Evolutionary conservation across 2,329 filamentous ascomycete species (phyloP).

Genomic region (Fusarium napiforme): DNA sequence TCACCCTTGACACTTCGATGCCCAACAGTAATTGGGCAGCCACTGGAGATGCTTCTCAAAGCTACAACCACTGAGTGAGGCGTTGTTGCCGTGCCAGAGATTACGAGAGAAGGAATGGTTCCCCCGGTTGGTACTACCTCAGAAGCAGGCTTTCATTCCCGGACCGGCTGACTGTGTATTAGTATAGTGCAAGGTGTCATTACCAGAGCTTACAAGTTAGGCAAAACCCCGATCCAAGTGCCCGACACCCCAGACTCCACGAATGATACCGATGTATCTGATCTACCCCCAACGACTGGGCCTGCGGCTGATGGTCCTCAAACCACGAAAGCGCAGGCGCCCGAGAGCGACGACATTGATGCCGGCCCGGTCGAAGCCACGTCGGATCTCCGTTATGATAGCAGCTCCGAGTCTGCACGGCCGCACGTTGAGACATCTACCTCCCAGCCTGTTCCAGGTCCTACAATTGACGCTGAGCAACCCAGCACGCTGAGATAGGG

Average conservation of each 20-base stretch:
- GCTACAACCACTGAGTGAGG: no score
- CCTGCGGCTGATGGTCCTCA: neutral
- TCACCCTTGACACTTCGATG: no score
- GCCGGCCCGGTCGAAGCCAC: neutral
- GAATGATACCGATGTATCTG: neutral
- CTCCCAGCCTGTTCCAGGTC: neutral
- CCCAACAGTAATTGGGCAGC: no score
- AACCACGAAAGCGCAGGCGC: neutral
- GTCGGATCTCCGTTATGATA: neutral
- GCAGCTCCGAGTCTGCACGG: neutral
- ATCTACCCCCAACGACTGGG: rapidly evolving
- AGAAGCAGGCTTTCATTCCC: neutral
- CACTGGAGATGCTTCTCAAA: no score
- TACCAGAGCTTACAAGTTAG: no score
- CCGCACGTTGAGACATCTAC: neutral
- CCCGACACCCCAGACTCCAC: neutral
- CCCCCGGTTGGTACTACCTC: neutral
- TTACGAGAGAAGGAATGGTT: neutral
- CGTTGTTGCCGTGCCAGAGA: neutral
- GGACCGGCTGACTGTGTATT: neutral
- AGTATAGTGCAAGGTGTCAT: neutral
- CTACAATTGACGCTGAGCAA: neutral
- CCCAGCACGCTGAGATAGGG: neutral
- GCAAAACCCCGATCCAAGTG: neutral
- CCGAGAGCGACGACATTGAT: neutral